Conservation (phyloP, 1,139 yeast genomes). For the Nakaseomyces nivariensis region DNA sequence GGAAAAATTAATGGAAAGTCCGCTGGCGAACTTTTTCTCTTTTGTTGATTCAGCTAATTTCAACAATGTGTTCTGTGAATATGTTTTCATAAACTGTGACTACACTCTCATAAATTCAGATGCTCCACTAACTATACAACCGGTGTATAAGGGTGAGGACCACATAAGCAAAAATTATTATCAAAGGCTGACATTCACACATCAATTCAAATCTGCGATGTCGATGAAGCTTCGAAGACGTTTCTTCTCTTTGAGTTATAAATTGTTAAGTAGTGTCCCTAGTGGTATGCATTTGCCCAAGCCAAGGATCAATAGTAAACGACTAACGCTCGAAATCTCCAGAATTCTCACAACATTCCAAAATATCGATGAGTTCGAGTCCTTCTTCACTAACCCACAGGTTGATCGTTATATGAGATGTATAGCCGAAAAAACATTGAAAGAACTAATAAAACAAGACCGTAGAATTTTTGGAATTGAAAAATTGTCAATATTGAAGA, state of each 20-base stretch:
- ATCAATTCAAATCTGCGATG: constrained; percentile 9
- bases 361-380: constrained; percentile 14
- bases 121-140: not conserved
- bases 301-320: constrained; percentile 12
- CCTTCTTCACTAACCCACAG: constrained; percentile 12
- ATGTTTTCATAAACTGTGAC: constrained; percentile 20
- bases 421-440: constrained; percentile 16
- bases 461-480: not conserved
- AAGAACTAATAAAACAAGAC: constrained; percentile 6
- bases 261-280: constrained; percentile 15
- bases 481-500: not conserved
- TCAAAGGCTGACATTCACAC: constrained; percentile 9
- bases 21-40: constrained; percentile 16
- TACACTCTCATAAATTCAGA: constrained; percentile 2
- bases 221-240: constrained; percentile 20
- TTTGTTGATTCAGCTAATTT: constrained; percentile 13
- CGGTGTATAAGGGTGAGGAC: constrained; percentile 14
- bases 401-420: constrained; percentile 10
- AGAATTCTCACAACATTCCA: constrained; percentile 10
- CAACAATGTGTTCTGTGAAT: constrained; percentile 14
- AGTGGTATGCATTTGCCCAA: constrained; percentile 10
- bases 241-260: constrained; percentile 15
- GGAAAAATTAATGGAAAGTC: constrained; percentile 16
- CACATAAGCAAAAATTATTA: constrained; percentile 11
- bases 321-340: constrained; percentile 11